Base-by-base conservation (phyloP, 768 basidiomycete species). In the Lentinus brumalis region DNA sequence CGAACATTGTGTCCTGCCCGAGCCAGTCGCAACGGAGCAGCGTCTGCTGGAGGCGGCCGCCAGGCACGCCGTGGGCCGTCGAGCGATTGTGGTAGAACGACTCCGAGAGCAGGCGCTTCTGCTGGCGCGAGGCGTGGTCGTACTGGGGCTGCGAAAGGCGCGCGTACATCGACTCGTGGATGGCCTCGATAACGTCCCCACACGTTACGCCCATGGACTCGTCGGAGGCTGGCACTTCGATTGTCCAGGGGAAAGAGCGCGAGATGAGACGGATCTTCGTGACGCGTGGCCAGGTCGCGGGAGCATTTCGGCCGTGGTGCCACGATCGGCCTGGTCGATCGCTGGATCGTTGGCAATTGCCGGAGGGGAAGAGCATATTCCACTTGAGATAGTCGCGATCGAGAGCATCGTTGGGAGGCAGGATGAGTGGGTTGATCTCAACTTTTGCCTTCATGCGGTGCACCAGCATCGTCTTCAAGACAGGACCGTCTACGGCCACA, bases 311-410 rank as follows among this genome's bases (percentile, higher is more conserved):
- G 7, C 90, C 89, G 35, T 75, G 77, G 4, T 82, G 77, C 90
- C 90, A 92, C 0, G 89, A 89, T 26, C 83, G 76, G 42, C 81
- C 78, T 2, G 75, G 62, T 4, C 81, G 77, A 59, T 91, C 90
- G n/a, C 76, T 79, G 4, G 86, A 88, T 58, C 86, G 82, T 65
- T 82, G 82, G 56, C 86, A 85, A 60, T 83, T 79, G 42, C 78
- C 81, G 6, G 87, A 81, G 6, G 77, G 75, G 70, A 85, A 89
- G 44, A 88, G 79, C 86, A 92, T 88, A 73, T 89, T 88, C 88
- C 89, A 91, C 50, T 81, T 83, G 46, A 92, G 75, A 68, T 83
- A 82, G 5, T 81, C 79, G 30, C 75, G 72, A 5, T 74, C 66
- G 4, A 71, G 70, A 9, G 78, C 77, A 26, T 76, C 61, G 72